Conservation (phyloP, 768 basidiomycete genomes). For the Astraeus odoratus region DNA sequence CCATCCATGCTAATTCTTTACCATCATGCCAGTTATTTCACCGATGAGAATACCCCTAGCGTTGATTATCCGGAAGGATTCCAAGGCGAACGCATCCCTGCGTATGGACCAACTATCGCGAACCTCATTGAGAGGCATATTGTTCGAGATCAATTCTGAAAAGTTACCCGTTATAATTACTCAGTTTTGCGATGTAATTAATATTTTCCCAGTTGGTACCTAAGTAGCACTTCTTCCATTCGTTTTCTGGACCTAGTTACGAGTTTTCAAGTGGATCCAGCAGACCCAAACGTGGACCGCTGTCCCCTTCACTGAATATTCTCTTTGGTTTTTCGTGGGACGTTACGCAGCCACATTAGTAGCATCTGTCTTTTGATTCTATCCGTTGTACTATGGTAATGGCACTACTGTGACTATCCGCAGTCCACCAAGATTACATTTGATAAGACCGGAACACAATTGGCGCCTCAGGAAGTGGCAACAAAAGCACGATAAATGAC, state of each 20-base stretch:
- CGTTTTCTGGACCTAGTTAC: no score
- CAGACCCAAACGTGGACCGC: no score
- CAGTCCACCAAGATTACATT: no score
- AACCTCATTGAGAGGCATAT: constrained; percentile 68
- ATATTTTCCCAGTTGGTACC: not conserved
- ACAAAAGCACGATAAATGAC: constrained; percentile 26
- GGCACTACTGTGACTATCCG: no score
- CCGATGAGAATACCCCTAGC: constrained; percentile 33
- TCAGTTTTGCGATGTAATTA: not conserved
- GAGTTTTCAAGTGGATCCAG: no score
- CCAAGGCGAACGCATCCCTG: constrained; percentile 73
- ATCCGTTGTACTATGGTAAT: no score
- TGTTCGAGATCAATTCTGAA: constrained; percentile 19
- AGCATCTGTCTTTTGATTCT: no score
- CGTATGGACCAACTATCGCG: constrained; percentile 56
- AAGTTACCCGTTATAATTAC: not conserved
- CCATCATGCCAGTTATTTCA: constrained; percentile 11
- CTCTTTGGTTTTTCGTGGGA: no score
- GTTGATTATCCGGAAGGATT: constrained; percentile 81
- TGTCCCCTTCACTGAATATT: no score
- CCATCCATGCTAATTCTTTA: not conserved
- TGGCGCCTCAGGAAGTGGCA: not conserved
- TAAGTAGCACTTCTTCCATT: not conserved
- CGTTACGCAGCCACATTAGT: no score
- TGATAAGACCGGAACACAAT: not conserved